Percentiles rank a stretch among this genome's conserved stretches.
phyloP scores from a whole-genome alignment of 148 eudicot genomes.

The Vaccinium corymbosum region DNA sequence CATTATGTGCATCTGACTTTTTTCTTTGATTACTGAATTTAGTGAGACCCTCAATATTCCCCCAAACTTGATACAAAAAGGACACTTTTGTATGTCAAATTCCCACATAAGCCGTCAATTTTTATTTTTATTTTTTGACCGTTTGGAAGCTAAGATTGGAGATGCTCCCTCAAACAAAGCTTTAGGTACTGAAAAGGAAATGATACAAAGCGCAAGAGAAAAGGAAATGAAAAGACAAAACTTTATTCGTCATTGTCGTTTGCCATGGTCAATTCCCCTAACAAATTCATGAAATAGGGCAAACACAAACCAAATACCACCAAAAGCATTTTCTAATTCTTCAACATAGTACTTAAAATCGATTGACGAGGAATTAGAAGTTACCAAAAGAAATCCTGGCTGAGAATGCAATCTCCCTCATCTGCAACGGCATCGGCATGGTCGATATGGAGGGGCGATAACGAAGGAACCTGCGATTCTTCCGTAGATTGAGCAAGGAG shows the following conservation, averaged over 20 bases:
- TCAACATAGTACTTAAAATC: neutral
- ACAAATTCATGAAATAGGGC: neutral
- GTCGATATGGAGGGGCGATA: conserved; percentile 21
- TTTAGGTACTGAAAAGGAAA: neutral
- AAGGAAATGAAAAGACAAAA: neutral
- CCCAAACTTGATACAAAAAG: neutral
- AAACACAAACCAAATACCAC: neutral
- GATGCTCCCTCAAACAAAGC: neutral
- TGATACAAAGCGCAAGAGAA: neutral
- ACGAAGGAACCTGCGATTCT: conserved; percentile 14
- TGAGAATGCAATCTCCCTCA: conserved; percentile 67
- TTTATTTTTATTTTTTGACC: neutral
- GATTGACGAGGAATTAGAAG: neutral
- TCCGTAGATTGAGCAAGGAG: conserved; percentile 21
- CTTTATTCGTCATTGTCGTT: neutral
- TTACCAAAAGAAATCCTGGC: conserved; percentile 96
- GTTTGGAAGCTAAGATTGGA: neutral
- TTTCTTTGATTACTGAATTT: neutral
- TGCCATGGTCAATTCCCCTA: neutral
- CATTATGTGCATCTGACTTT: neutral
- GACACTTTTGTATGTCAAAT: neutral
- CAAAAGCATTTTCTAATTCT: neutral
- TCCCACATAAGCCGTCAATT: neutral
- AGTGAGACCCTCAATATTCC: neutral
- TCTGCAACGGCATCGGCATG: conserved; percentile 17